These are phyloP conservation scores for Dactylorhiza incarnata DNA, from an alignment of 106 monocot genomes.

Conservation along the genomic window DNA sequence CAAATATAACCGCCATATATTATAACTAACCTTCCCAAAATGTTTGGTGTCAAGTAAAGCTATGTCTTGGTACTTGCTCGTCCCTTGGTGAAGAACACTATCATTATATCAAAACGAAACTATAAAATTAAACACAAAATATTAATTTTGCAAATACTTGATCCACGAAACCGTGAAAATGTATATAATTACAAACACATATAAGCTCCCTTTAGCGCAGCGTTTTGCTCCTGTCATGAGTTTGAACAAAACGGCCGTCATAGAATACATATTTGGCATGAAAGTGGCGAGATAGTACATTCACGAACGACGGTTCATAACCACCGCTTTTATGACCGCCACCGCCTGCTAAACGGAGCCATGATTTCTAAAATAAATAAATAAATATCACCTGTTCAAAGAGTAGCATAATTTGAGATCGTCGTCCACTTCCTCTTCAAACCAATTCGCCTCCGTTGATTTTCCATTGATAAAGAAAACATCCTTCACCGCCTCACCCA, in stretches of 20 bases:
- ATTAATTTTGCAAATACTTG: no score
- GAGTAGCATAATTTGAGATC: conserved; percentile 71
- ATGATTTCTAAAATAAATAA: background rate
- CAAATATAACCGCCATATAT: no score
- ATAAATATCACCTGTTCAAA: conserved; percentile 42
- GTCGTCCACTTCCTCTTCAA: conserved; percentile 58
- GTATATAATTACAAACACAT: background rate
- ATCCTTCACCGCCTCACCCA: conserved; percentile 28
- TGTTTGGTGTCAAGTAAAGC: conserved; percentile 74
- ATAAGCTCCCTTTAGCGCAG: background rate
- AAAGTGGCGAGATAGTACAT: background rate
- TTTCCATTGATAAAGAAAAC: background rate
- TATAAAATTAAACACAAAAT: background rate
- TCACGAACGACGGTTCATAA: background rate
- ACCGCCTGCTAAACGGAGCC: background rate
- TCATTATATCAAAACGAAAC: background rate
- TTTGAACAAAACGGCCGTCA: background rate
- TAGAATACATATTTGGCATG: background rate
- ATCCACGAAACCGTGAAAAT: background rate
- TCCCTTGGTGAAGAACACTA: conserved; percentile 58
- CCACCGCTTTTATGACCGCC: background rate
- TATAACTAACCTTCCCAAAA: conserved; percentile 56
- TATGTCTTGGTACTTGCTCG: conserved; percentile 70
- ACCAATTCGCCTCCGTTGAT: conserved; percentile 21
- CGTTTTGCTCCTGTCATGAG: background rate